Evolutionary conservation across 148 eudicot genomes (phyloP).

Genomic region (Drosera capensis): DNA sequence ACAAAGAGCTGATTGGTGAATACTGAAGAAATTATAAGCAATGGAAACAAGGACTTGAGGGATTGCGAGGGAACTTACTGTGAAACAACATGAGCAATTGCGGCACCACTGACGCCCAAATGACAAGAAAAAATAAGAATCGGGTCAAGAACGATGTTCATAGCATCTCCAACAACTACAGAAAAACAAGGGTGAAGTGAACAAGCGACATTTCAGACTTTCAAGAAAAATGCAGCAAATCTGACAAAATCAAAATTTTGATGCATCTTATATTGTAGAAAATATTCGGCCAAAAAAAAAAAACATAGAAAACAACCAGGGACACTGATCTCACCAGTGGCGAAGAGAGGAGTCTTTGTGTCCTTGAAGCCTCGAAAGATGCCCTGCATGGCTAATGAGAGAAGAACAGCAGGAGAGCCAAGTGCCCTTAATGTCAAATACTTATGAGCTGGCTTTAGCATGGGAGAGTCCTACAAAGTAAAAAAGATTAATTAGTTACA

Average conservation of each 20-base stretch:
- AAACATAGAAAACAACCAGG: too few species aligned
- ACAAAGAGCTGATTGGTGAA: neutral
- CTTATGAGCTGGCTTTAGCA: slow-evolving; percentile 44
- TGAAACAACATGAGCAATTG: slow-evolving; percentile 70
- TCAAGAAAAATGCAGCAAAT: neutral
- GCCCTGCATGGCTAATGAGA: slow-evolving; percentile 85
- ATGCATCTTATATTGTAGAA: too few species aligned
- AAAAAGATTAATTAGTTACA: neutral
- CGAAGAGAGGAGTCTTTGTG: slow-evolving; percentile 66
- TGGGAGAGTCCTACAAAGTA: slow-evolving; percentile 39
- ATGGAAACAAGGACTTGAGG: neutral
- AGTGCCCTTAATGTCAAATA: slow-evolving; percentile 64
- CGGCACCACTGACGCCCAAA: slow-evolving; percentile 67
- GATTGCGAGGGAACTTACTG: too few species aligned
- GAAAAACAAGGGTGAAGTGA: slow-evolving; percentile 2
- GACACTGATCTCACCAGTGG: slow-evolving; percentile 44
- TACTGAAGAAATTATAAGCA: neutral
- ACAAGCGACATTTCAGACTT: neutral
- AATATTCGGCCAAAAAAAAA: too few species aligned
- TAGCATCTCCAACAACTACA: slow-evolving; percentile 56
- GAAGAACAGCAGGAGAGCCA: slow-evolving; percentile 83
- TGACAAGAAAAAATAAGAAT: slow-evolving; percentile 43
- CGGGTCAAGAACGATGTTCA: slow-evolving; percentile 57
- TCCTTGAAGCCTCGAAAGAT: slow-evolving; percentile 79
- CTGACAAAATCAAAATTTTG: too few species aligned